Evolutionary conservation across 1,284 basidiomycete species (phyloP), one percentile per base, ranked within the genome.

Genomic region (Ustilago vetiveriae): DNA sequence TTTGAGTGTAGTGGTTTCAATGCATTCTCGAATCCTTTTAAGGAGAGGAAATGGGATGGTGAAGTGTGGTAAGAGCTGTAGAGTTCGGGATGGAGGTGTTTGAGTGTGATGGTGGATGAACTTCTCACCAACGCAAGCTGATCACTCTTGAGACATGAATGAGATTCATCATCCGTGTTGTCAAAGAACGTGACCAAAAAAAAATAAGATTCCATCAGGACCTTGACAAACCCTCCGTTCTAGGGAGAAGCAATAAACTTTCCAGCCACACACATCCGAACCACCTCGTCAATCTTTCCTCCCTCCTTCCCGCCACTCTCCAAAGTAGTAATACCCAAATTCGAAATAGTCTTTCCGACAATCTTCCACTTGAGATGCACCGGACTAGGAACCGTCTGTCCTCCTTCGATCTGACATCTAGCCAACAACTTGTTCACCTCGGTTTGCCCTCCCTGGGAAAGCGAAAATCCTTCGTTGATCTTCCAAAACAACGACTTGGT

Each of bases 361-460:
- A 83, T 49, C 8, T 72, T 72, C 83, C 85, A 86, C 39, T 76
- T 80, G n/a, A 84, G 82, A 16, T 81, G 72, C 6, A 85, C 82
- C 9, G 82, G 82, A 23, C 74, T 71, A 0, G 84, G 83, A 16
- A 59, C 54, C 3, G 69, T 55, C 2, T 74, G 75, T 4, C 58
- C 67, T 2, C 75, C 80, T 16, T 82, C 76, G 8, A 82, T 84
- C 24, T 80, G 54, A 67, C 85, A 84, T 30, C 84, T 81, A 0
- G 85, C 85, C n/a, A 86, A 81, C 21, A 86, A 75, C 75, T 86
- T 86, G 41, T 80, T 78, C n/a, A 50, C 32, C 36, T 63, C 42
- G 8, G 19, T 9, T 4, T 9, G 33, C 4, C n/a, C n/a, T n/a
- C n/a, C n/a, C n/a, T n/a, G n/a, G n/a, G 22, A 17, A 1, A 75